These are phyloP conservation scores for Phialophora macrospora DNA, from an alignment of 2,329 filamentous ascomycete species.

Conservation along the genomic window DNA sequence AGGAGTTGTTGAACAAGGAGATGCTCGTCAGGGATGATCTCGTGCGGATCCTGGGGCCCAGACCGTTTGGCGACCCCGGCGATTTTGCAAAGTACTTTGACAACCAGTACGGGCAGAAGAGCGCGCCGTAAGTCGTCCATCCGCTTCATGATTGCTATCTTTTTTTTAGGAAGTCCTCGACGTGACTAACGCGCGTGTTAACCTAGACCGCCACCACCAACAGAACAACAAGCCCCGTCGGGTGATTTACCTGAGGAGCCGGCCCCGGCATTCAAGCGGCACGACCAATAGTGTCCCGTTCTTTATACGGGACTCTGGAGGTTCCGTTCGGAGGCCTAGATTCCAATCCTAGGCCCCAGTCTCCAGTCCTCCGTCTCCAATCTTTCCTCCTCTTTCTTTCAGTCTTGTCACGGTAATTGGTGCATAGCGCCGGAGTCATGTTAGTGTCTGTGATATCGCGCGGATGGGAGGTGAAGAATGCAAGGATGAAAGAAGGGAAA, in stretches of 20 bases:
- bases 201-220: conserved; percentile 37
- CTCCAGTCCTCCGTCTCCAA: not conserved
- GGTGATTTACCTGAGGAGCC: conserved; percentile 36
- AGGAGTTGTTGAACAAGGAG: conserved; percentile 91
- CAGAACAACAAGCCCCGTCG: conserved; percentile 33
- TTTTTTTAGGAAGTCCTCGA: not conserved
- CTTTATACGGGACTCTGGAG: not conserved
- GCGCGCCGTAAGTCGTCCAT: conserved; percentile 53
- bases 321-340: not conserved
- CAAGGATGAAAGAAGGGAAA: not conserved
- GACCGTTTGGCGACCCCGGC: conserved; percentile 81
- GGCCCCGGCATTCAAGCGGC: conserved; percentile 37
- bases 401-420: not conserved
- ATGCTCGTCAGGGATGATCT: conserved; percentile 82
- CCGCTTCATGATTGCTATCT: not conserved
- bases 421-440: not conserved
- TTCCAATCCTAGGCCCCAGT: too few relatives aligned
- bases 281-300: conserved; percentile 20
- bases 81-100: conserved; percentile 96
- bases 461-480: not conserved
- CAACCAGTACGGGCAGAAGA: conserved; percentile 55
- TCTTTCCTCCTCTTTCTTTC: not conserved
- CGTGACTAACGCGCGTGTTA: not conserved
- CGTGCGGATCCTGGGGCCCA: conserved; percentile 78
- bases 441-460: not conserved